Evolutionary conservation across 495 filamentous ascomycete genomes (phyloP).

Genomic region (Amniculicola lignicola): DNA sequence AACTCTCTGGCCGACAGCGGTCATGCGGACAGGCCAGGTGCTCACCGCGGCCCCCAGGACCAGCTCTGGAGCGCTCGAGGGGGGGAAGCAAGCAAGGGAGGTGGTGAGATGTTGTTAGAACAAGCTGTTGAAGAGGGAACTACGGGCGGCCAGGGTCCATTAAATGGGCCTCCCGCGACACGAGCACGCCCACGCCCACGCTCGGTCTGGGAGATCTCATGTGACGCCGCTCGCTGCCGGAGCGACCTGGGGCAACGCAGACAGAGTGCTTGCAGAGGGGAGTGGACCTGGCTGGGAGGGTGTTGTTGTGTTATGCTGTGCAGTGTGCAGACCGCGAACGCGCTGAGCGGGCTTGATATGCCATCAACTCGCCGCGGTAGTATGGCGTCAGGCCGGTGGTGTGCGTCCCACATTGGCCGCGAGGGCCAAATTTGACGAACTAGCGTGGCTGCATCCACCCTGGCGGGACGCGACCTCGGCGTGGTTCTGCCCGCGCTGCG

Average conservation of each 20-base stretch:
- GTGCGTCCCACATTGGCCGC: constrained; percentile 11
- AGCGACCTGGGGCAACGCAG: constrained; percentile 1
- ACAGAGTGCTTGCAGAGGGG: not conserved
- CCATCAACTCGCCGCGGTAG: not conserved
- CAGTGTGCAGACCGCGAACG: not conserved
- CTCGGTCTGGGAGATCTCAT: not conserved
- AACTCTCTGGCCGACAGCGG: not conserved
- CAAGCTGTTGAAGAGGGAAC: constrained; percentile 5
- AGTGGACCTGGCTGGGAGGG: not conserved
- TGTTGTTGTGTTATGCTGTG: not conserved
- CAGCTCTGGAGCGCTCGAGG: not conserved
- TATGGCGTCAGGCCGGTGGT: constrained; percentile 4
- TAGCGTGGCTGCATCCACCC: constrained; percentile 9
- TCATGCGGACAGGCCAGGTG: constrained; percentile 16
- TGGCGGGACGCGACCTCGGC: not conserved
- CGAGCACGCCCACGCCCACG: constrained; percentile 1
- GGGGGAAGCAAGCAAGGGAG: too few relatives aligned
- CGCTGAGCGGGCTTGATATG: not conserved
- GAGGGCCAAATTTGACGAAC: constrained; percentile 17
- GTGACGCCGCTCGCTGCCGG: constrained; percentile 5
- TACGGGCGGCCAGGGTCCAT: constrained; percentile 11
- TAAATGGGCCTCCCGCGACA: not conserved
- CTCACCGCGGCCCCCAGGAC: not conserved
- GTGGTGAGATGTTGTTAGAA: too few relatives aligned
- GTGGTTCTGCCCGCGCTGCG: not conserved